Evolutionary conservation across 163 green algal species (phyloP), one percentile per base, ranked within the genome.

Genomic region (Smithsoniella earleae): DNA sequence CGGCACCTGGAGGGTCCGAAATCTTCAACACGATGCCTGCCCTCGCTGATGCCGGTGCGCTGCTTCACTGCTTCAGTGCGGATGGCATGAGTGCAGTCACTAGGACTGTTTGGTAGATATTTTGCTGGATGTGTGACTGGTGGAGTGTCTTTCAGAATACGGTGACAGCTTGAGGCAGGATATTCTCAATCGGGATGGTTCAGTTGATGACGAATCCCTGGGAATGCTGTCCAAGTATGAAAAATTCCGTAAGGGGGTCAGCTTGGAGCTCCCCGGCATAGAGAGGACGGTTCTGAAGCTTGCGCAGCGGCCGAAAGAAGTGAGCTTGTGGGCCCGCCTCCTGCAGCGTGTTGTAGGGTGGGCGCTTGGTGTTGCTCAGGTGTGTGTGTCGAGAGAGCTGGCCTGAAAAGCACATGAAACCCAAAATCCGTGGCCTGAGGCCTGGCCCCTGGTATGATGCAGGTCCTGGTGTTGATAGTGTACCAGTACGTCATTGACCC

Each of bases 401-500:
- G n/a, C n/a, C 1, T 64, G 8, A 8, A 25, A 10, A 64, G 43
- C 43, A 16, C 43, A 54, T 16, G 16, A 64, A 64, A 25, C 6
- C 49, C 49, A 10, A 64, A 13, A 25, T 18, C 33, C 6, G 49
- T 64, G 49, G 25, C 49, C 20, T 54, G 44, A 25, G 20, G 44
- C 44, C 44, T 54, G 20, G n/a, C n/a, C n/a, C n/a, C n/a, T n/a
- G n/a, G 73, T 10, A 88, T 88, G 20, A 75, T 85, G 36, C 83
- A 89, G 46, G 79, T 82, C 0, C 44, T 81, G 3, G 36, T 92
- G 49, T 74, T 95, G 27, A 78, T 91, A 33, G 84, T 90, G 54
- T 96, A 96, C 74, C 85, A 94, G 80, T 88, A 82, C 74, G 76
- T 95, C 34, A 82, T 96, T 40, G 90, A 96, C 78, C 88, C 89